Evolutionary conservation across 208 protist genomes (phyloP).

Genomic region (Vickermania ingenoplastis): DNA sequence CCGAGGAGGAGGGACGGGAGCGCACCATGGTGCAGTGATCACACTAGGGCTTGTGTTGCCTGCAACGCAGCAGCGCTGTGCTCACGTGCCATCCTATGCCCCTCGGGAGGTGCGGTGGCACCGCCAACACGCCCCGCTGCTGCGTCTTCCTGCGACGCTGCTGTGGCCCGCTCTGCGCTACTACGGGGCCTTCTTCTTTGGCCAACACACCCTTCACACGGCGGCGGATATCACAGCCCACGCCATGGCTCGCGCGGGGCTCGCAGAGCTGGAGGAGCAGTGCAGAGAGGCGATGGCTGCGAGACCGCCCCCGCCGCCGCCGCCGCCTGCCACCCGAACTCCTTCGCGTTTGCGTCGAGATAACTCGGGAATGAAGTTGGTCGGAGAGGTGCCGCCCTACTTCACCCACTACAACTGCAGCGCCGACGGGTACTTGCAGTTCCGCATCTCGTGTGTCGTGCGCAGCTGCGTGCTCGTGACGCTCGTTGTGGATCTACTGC

Average conservation of each 20-base stretch:
- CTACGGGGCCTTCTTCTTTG: slow-evolving; percentile 15
- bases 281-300: background rate
- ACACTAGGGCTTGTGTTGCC: background rate
- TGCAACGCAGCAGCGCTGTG: background rate
- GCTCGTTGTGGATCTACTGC: slow-evolving; percentile 26
- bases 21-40: no score
- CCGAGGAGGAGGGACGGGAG: no score
- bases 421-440: slow-evolving; percentile 44
- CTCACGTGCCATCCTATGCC: background rate
- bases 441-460: slow-evolving; percentile 33
- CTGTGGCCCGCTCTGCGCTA: slow-evolving; percentile 10
- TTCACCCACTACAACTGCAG: slow-evolving; percentile 45
- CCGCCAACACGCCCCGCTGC: background rate
- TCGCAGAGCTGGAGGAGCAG: background rate
- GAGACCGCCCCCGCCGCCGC: no score
- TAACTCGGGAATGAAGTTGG: slow-evolving; percentile 10
- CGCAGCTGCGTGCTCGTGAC: slow-evolving; percentile 45
- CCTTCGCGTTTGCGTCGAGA: no score
- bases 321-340: no score
- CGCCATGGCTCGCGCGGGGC: background rate
- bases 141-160: slow-evolving; percentile 7
- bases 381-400: slow-evolving; percentile 24
- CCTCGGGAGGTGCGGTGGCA: background rate
- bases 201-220: slow-evolving; percentile 1
- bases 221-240: background rate